Base-by-base conservation (phyloP, 768 basidiomycete species). In the Kwoniella mangroviensis region DNA sequence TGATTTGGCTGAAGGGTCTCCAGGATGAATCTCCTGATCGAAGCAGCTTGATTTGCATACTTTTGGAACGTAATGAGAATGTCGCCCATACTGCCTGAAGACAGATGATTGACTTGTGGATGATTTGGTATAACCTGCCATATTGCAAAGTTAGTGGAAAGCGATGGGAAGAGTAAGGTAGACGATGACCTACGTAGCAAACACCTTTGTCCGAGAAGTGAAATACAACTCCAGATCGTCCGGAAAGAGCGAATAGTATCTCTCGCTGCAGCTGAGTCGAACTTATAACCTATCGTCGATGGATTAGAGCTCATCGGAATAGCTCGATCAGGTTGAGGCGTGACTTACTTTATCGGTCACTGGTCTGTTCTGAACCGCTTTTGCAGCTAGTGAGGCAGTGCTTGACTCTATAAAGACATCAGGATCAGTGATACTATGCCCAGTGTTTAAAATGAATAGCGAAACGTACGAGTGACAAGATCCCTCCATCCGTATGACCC, bases 401-500 rank as follows among this genome's bases (percentile, higher is more conserved):
- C 19, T 21, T 1, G 49, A 21, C 12, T 45, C 65, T 66, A 21
- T n/a, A 28, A 11, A 17, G 21, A 13, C 21, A 49, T 61, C 49
- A 56, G 56, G 19, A 34, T 41, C 58, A 10, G 13, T 12, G 34
- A 34, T 34, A 7, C 3, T 34, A 34, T 34, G 34, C 9, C 34
- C 34, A 34, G 34, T 34, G 34, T 34, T 34, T 42, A 6, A 42
- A 24, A 1, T 22, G 28, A 49, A 19, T 34, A 22, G 42, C 15
- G 11, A 28, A 11, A 63, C 78, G 65, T 43, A 79, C 78, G 58
- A 12, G 74, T 71, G 34, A 59, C 64, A 6, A 79, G 15, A 7
- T 65, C 74, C 63, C 58, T 72, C 78, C 78, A 79, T 4, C 78
- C 78, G 65, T 73, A 67, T 28, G 72, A 24, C 3, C 70, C 75